Evolutionary conservation across 73 alveolate species (phyloP).

Genomic region (Paramecium tetraurelia): DNA sequence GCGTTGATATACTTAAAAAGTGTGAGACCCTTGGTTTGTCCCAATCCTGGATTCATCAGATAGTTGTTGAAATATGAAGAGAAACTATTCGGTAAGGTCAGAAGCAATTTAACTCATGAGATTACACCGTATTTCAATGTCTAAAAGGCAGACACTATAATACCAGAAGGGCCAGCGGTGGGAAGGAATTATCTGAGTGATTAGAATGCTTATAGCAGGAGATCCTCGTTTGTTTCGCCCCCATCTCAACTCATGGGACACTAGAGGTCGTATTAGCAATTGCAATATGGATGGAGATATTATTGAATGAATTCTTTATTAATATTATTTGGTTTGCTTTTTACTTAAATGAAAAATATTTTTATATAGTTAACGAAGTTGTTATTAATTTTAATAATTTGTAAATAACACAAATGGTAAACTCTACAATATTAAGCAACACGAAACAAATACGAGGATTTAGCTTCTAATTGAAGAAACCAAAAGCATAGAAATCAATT

Average conservation of each 20-base stretch:
- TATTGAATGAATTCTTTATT: neutral
- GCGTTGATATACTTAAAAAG: constrained; percentile 26
- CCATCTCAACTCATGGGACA: neutral
- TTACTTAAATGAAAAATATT: neutral
- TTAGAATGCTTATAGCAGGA: neutral
- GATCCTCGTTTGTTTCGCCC: neutral
- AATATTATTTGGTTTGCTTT: neutral
- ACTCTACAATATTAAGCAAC: neutral
- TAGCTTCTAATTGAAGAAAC: neutral
- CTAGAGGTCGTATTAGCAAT: neutral
- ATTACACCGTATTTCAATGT: constrained; percentile 5
- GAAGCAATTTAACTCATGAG: neutral
- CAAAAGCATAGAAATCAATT: neutral
- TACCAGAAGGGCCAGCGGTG: constrained; percentile 32
- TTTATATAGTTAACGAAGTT: neutral
- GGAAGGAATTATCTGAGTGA: neutral
- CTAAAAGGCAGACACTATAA: neutral
- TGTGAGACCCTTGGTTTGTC: neutral
- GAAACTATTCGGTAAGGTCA: neutral
- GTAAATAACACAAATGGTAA: neutral
- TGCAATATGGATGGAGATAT: constrained; percentile 19
- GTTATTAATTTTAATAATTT: neutral
- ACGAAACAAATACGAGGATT: neutral
- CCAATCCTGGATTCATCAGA: constrained; percentile 42
- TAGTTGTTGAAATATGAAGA: constrained; percentile 9